Conservation (phyloP, 2,329 filamentous ascomycete species). For the Chaetomiaceae sp. region DNA sequence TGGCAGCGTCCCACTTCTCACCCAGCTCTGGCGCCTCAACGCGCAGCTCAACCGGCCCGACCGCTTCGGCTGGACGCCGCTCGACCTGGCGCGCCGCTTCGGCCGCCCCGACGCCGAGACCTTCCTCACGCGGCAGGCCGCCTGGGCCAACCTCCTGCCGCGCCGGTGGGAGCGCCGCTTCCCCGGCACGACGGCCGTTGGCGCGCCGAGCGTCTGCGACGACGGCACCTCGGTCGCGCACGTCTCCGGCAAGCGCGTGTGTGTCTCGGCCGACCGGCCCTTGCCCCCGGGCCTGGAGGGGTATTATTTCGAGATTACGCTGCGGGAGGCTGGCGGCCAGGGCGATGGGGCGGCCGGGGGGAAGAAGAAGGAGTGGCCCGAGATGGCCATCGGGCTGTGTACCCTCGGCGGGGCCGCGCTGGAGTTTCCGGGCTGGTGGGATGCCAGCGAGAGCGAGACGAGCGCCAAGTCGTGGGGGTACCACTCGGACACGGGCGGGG, state of each 20-base stretch:
- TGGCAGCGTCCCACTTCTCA: slow-evolving; percentile 19
- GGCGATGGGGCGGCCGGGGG: neutral
- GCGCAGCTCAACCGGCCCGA: slow-evolving; percentile 20
- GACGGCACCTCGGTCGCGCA: neutral
- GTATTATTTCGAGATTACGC: slow-evolving; percentile 24
- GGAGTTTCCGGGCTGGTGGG: slow-evolving; percentile 19
- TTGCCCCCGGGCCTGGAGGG: slow-evolving; percentile 19
- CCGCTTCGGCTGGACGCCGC: slow-evolving; percentile 24
- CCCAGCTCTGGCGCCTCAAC: slow-evolving; percentile 10
- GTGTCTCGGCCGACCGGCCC: slow-evolving; percentile 20
- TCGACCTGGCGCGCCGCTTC: slow-evolving; percentile 18
- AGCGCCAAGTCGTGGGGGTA: slow-evolving; percentile 19
- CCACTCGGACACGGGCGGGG: slow-evolving; percentile 16
- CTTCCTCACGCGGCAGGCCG: slow-evolving; percentile 19
- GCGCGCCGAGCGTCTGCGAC: neutral
- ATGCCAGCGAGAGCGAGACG: neutral
- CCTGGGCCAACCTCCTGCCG: slow-evolving; percentile 17
- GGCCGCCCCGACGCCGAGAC: slow-evolving; percentile 5
- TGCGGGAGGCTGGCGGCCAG: neutral
- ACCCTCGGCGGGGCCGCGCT: slow-evolving; percentile 21
- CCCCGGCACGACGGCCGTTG: slow-evolving; percentile 7
- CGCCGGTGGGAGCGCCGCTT: slow-evolving; percentile 9
- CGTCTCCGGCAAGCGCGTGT: slow-evolving; percentile 3
- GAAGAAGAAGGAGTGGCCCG: neutral
- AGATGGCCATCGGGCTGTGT: slow-evolving; percentile 22